Evolutionary conservation across 2,329 filamentous ascomycete genomes (phyloP), one percentile per base, ranked within the genome.

Genomic region (Daldinia sp.): DNA sequence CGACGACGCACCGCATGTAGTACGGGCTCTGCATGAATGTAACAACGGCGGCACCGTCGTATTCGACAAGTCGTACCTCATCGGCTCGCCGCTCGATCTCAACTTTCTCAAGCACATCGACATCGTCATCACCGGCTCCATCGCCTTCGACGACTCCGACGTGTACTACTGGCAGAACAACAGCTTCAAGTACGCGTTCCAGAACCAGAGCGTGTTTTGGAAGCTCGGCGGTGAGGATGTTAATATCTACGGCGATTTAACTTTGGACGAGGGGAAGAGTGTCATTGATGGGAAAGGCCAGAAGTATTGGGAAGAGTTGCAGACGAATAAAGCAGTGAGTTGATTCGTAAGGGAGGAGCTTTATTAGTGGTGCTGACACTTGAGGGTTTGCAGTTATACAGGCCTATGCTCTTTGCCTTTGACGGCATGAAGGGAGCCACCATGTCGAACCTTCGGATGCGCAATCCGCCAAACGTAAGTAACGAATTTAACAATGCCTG

Each of bases 161-260:
- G 89, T 89, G 1, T 84, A 88, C 71, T 92, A 92, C 78, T 92
- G 90, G 90, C 84, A 89, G 69, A 83, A 82, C 7, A 84, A 91
- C 73, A 83, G 85, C 46, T 92, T 92, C 82, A 85, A 85, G 62
- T 88, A 89, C 28, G 81, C 80, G 5, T 93, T 88, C 79, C 90
- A 92, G 73, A 91, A 91, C 69, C 85, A 86, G 88, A 78, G 87
- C 10, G 80, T 82, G 0, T 86, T 85, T 68, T 86, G 82, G 82
- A 79, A 78, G 35, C 82, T 86, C 65, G 81, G 84, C 64, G 75
- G 80, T 1, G 67, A 77, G 3, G 83, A 84, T 44, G 80, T 93
- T 10, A 89, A 91, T 65, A 84, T 93, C 51, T 92, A 90, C 68
- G 91, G 90, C 0, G 87, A 86, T 15, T 53, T 70, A 4, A 60